Evolutionary conservation across 441 rosid genomes (phyloP), one percentile per base, ranked within the genome.

Genomic region (Biscutella laevigata): DNA sequence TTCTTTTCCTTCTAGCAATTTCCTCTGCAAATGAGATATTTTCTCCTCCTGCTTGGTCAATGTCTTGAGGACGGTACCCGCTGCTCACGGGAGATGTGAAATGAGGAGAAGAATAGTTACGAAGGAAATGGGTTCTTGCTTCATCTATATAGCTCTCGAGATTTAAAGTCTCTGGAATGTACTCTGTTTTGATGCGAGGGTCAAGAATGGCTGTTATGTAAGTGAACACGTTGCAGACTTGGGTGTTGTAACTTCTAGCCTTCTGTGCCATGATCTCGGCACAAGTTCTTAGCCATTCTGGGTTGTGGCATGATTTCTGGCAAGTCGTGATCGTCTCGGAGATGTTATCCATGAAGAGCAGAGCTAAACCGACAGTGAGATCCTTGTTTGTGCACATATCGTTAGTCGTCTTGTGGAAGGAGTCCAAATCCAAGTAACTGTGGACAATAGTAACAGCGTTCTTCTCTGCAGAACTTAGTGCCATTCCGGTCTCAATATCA

Each of bases 281-380:
- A 24, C 83, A 74, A 35, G 44, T 79, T 73, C 78, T 90, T 19
- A 86, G 77, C 95, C 92, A 90, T 25, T 90, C 95, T 0, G 88
- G 83, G 54, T 51, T 74, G 60, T 70, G 87, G 49, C 79, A 91
- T 7, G 86, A 73, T 28, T 88, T 90, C 65, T 80, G 79, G 73
- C 83, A 78, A 11, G 68, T 9, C 5, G 74, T 42, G 35, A 84
- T 90, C 78, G 64, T 86, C 76, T 90, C 94, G 7, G 89, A 81
- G 41, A 90, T 79, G 70, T 90, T 87, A 67, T 90, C 97, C 95
- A 90, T 90, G 72, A 84, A 86, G 78, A 90, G 84, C 37, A 86
- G 85, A 69, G 84, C 81, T 68, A 90, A 63, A 59, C 95, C 98
- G 14, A 90, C 66, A 0, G 95, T 84, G 34, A 81, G 86, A 27